A percentile compares a stretch with the other conserved stretches of the same genome.
Evolutionary conservation across 2,329 filamentous ascomycete genomes (phyloP).

Genomic region (Septoria linicola): DNA sequence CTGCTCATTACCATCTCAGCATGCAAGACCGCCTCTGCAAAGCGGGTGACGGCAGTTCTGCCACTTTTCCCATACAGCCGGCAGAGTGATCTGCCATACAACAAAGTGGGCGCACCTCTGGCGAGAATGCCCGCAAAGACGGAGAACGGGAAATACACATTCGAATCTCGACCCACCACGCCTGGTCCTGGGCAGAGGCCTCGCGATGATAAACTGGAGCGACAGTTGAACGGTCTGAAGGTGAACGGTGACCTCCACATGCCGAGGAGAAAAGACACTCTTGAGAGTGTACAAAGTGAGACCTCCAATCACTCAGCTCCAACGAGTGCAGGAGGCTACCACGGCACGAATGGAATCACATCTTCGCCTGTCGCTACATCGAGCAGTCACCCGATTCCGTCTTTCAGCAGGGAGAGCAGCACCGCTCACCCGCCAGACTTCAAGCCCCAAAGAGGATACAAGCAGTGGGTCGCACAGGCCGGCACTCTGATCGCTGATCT

Average conservation of each 20-base stretch:
- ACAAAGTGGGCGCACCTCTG: conserved; percentile 88
- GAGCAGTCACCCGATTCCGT: conserved; percentile 12
- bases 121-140: conserved; percentile 64
- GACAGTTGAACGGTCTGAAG: conserved; percentile 68
- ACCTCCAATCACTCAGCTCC: conserved; percentile 23
- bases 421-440: conserved; percentile 58
- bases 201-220: conserved; percentile 55
- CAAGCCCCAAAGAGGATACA: conserved; percentile 87
- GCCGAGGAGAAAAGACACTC: conserved; percentile 33
- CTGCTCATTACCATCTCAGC: conserved; percentile 98
- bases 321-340: neutral
- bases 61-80: conserved; percentile 96
- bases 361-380: conserved; percentile 11
- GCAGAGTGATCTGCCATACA: conserved; percentile 94
- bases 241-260: conserved; percentile 39
- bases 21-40: conserved; percentile 91
- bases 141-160: conserved; percentile 69
- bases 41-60: conserved; percentile 87
- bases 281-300: conserved; percentile 35
- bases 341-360: conserved; percentile 8
- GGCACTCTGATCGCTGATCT: conserved; percentile 93
- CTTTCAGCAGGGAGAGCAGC: conserved; percentile 38
- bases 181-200: conserved; percentile 66
- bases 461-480: conserved; percentile 97
- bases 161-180: conserved; percentile 87